phyloP scores from a whole-genome alignment of 352 stramenopile genomes.

The Globisporangium cystogenes region DNA sequence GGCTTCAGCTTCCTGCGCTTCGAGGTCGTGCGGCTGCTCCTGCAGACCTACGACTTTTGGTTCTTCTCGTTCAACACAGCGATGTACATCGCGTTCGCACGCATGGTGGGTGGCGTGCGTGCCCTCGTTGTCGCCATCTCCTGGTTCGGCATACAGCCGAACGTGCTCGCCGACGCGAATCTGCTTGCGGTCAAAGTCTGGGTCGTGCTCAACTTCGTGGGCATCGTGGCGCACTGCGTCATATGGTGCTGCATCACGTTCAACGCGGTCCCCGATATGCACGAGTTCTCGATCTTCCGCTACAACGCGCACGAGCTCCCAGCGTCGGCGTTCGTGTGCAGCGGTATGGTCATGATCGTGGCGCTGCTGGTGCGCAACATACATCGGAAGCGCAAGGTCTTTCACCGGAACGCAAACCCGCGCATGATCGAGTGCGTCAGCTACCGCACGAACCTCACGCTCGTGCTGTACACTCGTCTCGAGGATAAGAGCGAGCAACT shows the following conservation, averaged over 20 bases:
- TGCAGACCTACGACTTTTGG: constrained; percentile 9
- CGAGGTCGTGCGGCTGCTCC: not conserved
- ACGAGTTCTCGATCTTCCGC: constrained; percentile 1
- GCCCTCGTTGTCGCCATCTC: too few species aligned
- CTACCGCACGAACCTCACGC: constrained; percentile 7
- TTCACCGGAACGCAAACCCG: not conserved
- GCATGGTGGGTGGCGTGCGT: not conserved
- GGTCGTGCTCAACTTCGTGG: not conserved
- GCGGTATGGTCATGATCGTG: too few species aligned
- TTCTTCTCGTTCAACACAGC: constrained; percentile 2
- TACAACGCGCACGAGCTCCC: constrained; percentile 5
- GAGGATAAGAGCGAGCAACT: too few species aligned
- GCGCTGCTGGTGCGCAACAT: constrained; percentile 7
- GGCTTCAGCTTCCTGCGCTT: too few species aligned
- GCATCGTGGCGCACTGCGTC: too few species aligned
- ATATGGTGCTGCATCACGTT: too few species aligned
- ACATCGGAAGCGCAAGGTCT: constrained; percentile 1
- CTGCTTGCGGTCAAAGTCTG: not conserved
- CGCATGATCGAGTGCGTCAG: constrained; percentile 3
- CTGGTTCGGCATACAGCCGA: constrained; percentile 3
- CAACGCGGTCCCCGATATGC: not conserved
- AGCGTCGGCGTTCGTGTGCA: constrained; percentile 4
- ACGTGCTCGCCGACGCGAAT: constrained; percentile 5
- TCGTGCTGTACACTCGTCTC: too few species aligned
- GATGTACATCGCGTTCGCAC: constrained; percentile 1